A percentile compares a stretch with the other conserved stretches of the same genome.
phyloP scores from a whole-genome alignment of 1,284 basidiomycete genomes.

The Clitocybe nebularis region DNA sequence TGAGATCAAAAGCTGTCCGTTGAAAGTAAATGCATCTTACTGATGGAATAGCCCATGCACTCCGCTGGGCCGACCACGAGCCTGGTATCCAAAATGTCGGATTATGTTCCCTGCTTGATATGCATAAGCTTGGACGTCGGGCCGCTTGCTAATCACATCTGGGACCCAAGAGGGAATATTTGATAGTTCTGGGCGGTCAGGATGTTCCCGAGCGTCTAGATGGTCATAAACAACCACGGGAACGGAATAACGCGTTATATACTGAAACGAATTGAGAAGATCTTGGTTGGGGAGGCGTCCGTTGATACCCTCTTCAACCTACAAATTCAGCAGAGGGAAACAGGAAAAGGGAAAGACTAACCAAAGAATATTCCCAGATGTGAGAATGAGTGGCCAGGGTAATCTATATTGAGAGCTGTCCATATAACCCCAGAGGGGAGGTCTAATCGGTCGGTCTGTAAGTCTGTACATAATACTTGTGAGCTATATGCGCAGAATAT shows the following conservation, averaged over 20 bases:
- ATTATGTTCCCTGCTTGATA: slow-evolving; percentile 60
- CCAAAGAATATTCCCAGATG: slow-evolving; percentile 91
- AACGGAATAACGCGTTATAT: slow-evolving; percentile 70
- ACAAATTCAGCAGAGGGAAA: neutral
- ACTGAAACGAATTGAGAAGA: slow-evolving; percentile 78
- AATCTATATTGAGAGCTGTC: slow-evolving; percentile 94
- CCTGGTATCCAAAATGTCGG: slow-evolving; percentile 66
- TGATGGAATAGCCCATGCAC: slow-evolving; percentile 77
- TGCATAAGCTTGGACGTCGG: slow-evolving; percentile 47
- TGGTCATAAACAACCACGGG: slow-evolving; percentile 79
- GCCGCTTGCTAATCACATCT: slow-evolving; percentile 34
- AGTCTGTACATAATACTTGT: slow-evolving; percentile 40
- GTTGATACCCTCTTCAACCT: slow-evolving; percentile 80
- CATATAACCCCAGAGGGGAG: slow-evolving; percentile 83
- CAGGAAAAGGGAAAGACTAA: slow-evolving; percentile 30
- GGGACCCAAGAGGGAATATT: slow-evolving; percentile 45
- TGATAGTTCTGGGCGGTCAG: slow-evolving; percentile 24
- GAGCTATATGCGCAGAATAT: neutral
- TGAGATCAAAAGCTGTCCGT: neutral
- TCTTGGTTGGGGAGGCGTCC: slow-evolving; percentile 97
- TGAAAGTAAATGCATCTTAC: slow-evolving; percentile 34
- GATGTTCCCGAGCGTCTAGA: slow-evolving; percentile 46
- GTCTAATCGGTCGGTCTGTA: slow-evolving; percentile 59
- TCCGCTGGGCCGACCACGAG: slow-evolving; percentile 68
- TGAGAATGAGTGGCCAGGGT: slow-evolving; percentile 94